Conservation (phyloP, 441 rosid genomes). For the Euphorbia corollata region DNA sequence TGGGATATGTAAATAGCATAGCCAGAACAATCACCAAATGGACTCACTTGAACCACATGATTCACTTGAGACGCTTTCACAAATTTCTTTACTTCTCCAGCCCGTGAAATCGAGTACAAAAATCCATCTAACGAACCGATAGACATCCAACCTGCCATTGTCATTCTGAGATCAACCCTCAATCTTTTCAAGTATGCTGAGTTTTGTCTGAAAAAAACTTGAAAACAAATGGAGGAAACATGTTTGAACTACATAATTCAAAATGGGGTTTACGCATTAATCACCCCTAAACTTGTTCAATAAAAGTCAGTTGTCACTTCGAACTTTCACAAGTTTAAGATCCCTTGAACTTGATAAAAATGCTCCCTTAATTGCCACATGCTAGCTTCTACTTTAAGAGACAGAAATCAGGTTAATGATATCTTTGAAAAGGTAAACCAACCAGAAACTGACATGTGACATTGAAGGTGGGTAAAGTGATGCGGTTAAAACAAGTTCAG, state of each 20-base stretch:
- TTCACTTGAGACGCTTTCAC: slow-evolving; percentile 30
- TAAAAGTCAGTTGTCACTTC: too few relatives aligned
- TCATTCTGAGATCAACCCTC: background rate
- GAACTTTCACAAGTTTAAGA: too few relatives aligned
- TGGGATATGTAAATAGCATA: slow-evolving; percentile 56
- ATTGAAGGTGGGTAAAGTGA: too few relatives aligned
- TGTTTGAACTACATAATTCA: background rate
- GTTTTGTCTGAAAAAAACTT: background rate
- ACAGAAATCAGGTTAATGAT: too few relatives aligned
- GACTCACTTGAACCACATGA: slow-evolving; percentile 51
- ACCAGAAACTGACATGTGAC: too few relatives aligned
- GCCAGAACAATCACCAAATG: slow-evolving; percentile 73
- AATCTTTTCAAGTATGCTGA: background rate
- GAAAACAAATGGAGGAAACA: background rate
- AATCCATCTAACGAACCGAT: slow-evolving; percentile 78
- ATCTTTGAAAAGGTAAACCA: too few relatives aligned
- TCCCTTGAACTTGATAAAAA: too few relatives aligned
- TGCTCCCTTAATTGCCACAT: too few relatives aligned
- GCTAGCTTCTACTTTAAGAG: too few relatives aligned
- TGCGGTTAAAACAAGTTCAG: too few relatives aligned
- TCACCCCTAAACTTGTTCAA: too few relatives aligned
- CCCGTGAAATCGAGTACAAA: slow-evolving; percentile 65
- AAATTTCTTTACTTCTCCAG: slow-evolving; percentile 49
- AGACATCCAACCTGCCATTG: slow-evolving; percentile 60
- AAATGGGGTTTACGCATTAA: too few relatives aligned